Base-by-base conservation (phyloP, 768 basidiomycete genomes). In the Amanita thiersii region DNA sequence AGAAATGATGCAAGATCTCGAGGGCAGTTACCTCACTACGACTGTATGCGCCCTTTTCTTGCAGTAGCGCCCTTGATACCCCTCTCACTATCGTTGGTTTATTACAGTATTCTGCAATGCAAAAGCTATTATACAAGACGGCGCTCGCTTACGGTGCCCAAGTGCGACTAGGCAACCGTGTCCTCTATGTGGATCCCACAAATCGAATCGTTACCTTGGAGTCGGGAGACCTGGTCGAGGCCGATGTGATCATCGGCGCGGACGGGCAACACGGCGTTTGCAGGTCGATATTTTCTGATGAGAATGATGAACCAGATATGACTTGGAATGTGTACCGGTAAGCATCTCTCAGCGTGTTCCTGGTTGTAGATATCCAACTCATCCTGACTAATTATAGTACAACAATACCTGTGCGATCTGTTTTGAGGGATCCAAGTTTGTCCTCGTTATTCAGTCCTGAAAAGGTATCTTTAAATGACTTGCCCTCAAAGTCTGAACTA, bases 181-280 rank as follows among this genome's bases (percentile, higher is more conserved):
- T 69, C 1, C 44, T 45, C 1, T 46, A 47, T 1, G 45, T 65
- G 17, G 58, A 66, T 36, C 37, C 55, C 11, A 39, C 54, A 15
- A 45, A 43, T 23, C 54, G 56, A 20, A 54, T 49, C 29, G 65
- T 69, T 5, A 63, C 52, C 0, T 48, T 68, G 3, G 58, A 58
- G 7, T 61, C 58, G 7, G 76, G 77, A 2, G 57, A 66, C 26
- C 59, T 54, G 8, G 39, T 77, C 9, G 54, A 45, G 3, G 73
- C 68, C 12, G 69, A 80, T 51, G 62, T 78, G 17, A 63, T 80
- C 43, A 57, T 80, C 37, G 77, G 77, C 10, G 76, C 78, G 1
- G 78, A 79, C 47, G 78, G 78, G 2, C 47, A 52, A 18, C 48
- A 51, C 3, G 73, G 76, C 15, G 17, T 70, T 21, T 56, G 66